Evolutionary conservation across 2,329 filamentous ascomycete species (phyloP), one percentile per base, ranked within the genome.

Genomic region (Amphichorda felina): DNA sequence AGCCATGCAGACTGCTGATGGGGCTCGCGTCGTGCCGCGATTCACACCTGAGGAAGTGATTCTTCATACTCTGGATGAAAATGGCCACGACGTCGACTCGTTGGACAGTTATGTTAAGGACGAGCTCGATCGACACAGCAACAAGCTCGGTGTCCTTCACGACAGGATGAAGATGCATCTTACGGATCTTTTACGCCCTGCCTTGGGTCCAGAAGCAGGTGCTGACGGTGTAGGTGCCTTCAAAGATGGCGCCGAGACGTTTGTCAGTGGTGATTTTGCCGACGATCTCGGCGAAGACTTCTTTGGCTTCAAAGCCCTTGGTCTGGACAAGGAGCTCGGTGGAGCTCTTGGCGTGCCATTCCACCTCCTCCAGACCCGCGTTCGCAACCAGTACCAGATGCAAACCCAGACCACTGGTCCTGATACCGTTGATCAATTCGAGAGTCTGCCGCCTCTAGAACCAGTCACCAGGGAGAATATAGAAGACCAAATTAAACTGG

Each of bases 231-330:
- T 81, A 4, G 83, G 82, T 38, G 84, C 87, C 6, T 98, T 98
- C 68, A 86, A 93, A 42, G 91, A 98, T 49, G 89, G 88, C 44
- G 94, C 87, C 56, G 91, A 98, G 44, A 91, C 96, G 53, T 98
- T 96, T 47, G 79, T 95, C 33, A 86, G 84, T 31, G 91, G 91
- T 41, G 91, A 98, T 57, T 98, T 98, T 55, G 91, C 91, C 1
- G 91, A 95, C 54, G 91, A 98, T 47, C 82, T 98, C 10, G 89
- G 88, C 41, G 91, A 98, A 64, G 91, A 98, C 61, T 98, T 95
- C 72, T 98, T 98, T 51, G 91, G 91, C 19, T 96, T 98, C 72
- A 88, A 87, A 53, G 88, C 94, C 40, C 74, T 98, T 31, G 91
- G 91, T 30, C 71, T 98, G 39, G 87, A 94, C 50, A 81, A 79